These are phyloP conservation scores for Podaxis rugospora DNA, from an alignment of 768 basidiomycete genomes.

Conservation along the genomic window DNA sequence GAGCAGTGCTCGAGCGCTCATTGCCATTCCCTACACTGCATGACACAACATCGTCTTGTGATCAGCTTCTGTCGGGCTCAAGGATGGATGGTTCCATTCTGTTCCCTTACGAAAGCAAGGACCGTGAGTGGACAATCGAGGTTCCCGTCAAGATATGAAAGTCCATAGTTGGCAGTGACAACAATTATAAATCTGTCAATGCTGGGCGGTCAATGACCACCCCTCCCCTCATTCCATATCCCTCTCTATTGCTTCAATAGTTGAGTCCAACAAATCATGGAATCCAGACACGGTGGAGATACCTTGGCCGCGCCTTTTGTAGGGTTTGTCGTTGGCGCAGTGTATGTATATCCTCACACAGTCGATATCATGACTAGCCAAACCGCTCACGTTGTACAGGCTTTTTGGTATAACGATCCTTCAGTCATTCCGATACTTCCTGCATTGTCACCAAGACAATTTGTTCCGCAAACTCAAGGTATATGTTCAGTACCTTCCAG, in stretches of 20 bases:
- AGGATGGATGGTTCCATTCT: too few relatives aligned
- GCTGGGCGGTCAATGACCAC: not conserved
- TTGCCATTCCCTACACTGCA: too few relatives aligned
- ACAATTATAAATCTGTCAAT: too few relatives aligned
- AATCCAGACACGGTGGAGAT: not conserved
- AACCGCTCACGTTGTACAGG: not conserved
- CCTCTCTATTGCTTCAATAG: not conserved
- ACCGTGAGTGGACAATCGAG: too few relatives aligned
- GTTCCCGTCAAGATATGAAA: not conserved
- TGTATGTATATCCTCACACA: not conserved
- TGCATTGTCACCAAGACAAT: not conserved
- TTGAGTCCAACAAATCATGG: not conserved
- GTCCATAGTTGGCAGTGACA: not conserved
- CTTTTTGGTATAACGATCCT: constrained; percentile 5
- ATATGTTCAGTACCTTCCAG: not conserved
- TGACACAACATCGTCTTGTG: too few relatives aligned
- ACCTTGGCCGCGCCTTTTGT: constrained; percentile 2
- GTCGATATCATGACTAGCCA: not conserved
- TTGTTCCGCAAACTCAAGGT: not conserved
- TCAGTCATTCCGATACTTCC: constrained; percentile 5
- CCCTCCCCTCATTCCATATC: not conserved
- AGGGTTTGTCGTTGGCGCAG: not conserved
- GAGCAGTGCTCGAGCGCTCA: too few relatives aligned
- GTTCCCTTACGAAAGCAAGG: too few relatives aligned
- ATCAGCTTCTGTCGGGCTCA: too few relatives aligned